Evolutionary conservation across 805 yeast species (phyloP), one percentile per base, ranked within the genome.

Genomic region (Saccharomycopsis lassenensis): DNA sequence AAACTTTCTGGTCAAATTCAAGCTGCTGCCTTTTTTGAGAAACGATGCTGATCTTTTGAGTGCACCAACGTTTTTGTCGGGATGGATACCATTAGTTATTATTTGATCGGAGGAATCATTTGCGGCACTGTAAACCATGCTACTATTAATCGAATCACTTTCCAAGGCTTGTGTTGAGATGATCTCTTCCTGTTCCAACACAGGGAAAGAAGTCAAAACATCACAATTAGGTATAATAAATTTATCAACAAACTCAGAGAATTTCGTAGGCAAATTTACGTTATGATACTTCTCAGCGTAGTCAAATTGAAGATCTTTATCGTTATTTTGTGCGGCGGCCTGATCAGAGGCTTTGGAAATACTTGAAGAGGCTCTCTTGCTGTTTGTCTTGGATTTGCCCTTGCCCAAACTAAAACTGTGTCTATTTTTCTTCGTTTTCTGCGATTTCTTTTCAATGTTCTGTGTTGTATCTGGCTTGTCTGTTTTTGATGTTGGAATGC

Each of bases 221-320:
- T 43, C 44, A 33, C 46, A 43, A 31, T 43, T 40, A 14, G 46
- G 46, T 16, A 40, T 22, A 15, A 43, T 37, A 21, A 37, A 40
- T 21, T 31, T 37, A 23, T 24, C 27, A 2, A 43, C 15, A 25
- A 43, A 43, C 14, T 19, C 23, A 7, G 29, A 14, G 14, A 42
- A 36, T 15, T 35, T 42, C 2, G 40, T 24, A 3, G 43, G 44
- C 14, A 36, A 29, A 5, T 39, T 36, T 5, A 21, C 23, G 22
- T 42, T 40, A n/a, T 33, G 34, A 19, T 36, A 36, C 3, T 34
- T 29, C 10, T 24, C 22, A 21, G 12, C 22, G 12, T 17, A 12
- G 4, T 14, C 32, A 29, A 29, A 29, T 19, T 22, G 36, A 26
- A 27, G 19, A 11, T 28, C 21, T 4, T 28, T 30, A 27, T 22